phyloP scores from a whole-genome alignment of 306 rosid species.

The Malus fusca region DNA sequence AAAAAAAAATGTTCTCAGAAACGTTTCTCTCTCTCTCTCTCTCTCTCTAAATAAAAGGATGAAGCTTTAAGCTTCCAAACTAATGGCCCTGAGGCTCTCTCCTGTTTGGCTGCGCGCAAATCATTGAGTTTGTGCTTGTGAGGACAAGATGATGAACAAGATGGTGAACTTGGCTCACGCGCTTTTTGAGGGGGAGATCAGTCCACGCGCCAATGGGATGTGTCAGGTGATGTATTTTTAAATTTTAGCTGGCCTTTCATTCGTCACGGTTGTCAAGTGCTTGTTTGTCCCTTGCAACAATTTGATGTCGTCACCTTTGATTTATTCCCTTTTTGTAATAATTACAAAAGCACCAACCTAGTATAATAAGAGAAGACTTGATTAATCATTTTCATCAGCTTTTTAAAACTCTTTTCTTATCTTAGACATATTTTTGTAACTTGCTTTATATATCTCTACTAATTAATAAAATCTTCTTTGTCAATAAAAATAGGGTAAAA shows the following conservation, averaged over 20 bases:
- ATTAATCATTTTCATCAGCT: too few relatives aligned
- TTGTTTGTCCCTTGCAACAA: not conserved
- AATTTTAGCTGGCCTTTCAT: not conserved
- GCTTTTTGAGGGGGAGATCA: not conserved
- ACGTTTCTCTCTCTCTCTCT: not conserved
- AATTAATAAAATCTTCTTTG: too few relatives aligned
- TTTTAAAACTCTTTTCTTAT: too few relatives aligned
- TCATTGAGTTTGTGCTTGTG: not conserved
- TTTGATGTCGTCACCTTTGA: not conserved
- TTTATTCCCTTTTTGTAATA: not conserved
- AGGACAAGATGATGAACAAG: not conserved
- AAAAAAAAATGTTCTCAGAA: not conserved
- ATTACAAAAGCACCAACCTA: not conserved
- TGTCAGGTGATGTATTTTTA: not conserved
- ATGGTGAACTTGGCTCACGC: not conserved
- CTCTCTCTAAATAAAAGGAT: not conserved
- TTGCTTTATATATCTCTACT: too few relatives aligned
- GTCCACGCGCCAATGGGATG: not conserved
- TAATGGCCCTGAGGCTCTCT: not conserved
- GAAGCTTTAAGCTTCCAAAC: not conserved
- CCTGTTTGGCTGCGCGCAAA: slow-evolving; percentile 5
- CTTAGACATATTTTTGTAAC: too few relatives aligned
- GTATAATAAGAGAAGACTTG: too few relatives aligned
- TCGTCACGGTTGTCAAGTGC: not conserved
- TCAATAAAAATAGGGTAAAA: too few relatives aligned